A percentile compares a stretch with the other conserved stretches of the same genome.
phyloP scores from a whole-genome alignment of 1,284 basidiomycete genomes.

The Microbotryum intermedium region DNA sequence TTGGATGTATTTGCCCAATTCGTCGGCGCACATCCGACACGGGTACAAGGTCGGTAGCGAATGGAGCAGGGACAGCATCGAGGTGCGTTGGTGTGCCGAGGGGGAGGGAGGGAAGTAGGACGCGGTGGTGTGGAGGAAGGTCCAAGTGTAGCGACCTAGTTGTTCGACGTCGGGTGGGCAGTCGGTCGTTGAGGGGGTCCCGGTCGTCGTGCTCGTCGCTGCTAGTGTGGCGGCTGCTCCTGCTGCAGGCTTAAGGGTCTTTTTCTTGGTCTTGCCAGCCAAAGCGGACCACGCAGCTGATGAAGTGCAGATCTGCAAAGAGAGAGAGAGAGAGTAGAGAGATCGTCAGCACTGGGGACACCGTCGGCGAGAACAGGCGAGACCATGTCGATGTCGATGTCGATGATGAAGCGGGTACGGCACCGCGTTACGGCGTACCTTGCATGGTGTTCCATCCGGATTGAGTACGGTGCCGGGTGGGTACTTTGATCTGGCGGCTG shows the following conservation, averaged over 20 bases:
- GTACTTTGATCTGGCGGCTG: too few relatives aligned
- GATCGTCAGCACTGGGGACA: neutral
- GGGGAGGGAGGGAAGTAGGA: constrained; percentile 84
- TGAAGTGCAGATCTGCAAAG: constrained; percentile 22
- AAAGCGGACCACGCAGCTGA: constrained; percentile 28
- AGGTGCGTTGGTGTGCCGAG: constrained; percentile 57
- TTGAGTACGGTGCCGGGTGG: constrained; percentile 65
- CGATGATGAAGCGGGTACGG: neutral
- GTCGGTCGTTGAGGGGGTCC: constrained; percentile 49
- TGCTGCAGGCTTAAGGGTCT: constrained; percentile 26
- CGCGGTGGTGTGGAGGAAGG: constrained; percentile 85
- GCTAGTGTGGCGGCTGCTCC: constrained; percentile 28
- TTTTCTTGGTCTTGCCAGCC: constrained; percentile 23
- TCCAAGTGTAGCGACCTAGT: constrained; percentile 86
- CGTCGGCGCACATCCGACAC: constrained; percentile 70
- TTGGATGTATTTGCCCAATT: constrained; percentile 62
- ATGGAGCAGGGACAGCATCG: constrained; percentile 69
- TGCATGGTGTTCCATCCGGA: constrained; percentile 88
- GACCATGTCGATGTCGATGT: constrained; percentile 13
- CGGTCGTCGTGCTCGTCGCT: constrained; percentile 17
- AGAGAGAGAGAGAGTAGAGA: neutral
- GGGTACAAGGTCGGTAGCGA: constrained; percentile 76
- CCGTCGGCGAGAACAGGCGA: constrained; percentile 36
- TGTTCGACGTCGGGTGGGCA: constrained; percentile 82
- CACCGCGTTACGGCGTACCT: constrained; percentile 63